phyloP scores from a whole-genome alignment of 2,329 filamentous ascomycete species.

The Raffaelea ambrosiae region DNA sequence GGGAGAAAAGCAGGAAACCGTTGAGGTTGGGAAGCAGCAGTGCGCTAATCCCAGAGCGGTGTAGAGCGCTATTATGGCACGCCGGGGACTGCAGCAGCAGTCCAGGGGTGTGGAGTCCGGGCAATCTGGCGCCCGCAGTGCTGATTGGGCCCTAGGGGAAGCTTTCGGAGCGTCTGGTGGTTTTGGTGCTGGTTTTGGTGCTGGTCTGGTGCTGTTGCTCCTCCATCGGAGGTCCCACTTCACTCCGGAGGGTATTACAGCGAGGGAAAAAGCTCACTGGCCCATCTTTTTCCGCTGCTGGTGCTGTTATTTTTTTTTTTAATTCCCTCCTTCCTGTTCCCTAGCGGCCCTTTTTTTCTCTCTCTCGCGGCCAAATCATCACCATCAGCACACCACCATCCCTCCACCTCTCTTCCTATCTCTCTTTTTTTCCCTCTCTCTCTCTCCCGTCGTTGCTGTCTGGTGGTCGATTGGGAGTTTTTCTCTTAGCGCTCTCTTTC shows the following conservation, averaged over 20 bases:
- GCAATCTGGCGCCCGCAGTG: neutral
- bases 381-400: too few relatives aligned
- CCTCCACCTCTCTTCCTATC: too few relatives aligned
- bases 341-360: neutral
- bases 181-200: neutral
- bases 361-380: neutral
- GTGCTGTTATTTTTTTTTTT: neutral
- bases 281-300: neutral
- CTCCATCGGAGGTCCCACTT: neutral
- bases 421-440: neutral
- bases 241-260: neutral
- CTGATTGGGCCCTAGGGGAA: neutral
- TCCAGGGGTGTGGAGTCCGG: too few relatives aligned
- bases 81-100: too few relatives aligned
- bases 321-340: neutral
- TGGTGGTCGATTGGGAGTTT: too few relatives aligned
- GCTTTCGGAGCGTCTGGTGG: neutral
- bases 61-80: neutral
- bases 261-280: neutral
- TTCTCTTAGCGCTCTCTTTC: neutral
- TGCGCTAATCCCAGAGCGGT: conserved; percentile 2
- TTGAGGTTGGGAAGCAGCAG: conserved; percentile 5
- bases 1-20: too few relatives aligned
- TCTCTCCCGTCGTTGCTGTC: too few relatives aligned
- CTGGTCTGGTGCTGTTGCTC: neutral